These are phyloP conservation scores for Leishmania mexicana DNA, from an alignment of 208 protist species.

Conservation along the genomic window DNA sequence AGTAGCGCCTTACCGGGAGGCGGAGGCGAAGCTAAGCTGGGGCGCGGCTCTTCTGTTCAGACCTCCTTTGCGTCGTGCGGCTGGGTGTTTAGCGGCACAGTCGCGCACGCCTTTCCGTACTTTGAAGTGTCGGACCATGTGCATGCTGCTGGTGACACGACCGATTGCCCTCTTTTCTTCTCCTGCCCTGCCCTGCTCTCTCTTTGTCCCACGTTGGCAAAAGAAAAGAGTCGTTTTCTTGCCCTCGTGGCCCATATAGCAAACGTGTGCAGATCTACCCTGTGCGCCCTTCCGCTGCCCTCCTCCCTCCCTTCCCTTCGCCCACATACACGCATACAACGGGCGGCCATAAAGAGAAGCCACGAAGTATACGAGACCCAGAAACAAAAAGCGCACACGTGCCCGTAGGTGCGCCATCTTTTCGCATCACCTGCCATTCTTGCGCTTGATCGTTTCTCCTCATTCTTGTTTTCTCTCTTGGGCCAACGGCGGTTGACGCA, in stretches of 20 bases:
- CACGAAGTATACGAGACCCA: background rate
- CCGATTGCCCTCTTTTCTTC: background rate
- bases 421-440: background rate
- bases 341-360: background rate
- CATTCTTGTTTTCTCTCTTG: background rate
- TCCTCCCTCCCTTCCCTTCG: background rate
- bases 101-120: background rate
- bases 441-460: background rate
- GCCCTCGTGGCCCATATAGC: background rate
- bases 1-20: background rate
- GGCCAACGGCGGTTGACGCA: background rate
- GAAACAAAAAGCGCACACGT: background rate
- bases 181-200: background rate
- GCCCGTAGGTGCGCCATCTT: background rate
- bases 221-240: no score
- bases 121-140: background rate
- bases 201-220: background rate
- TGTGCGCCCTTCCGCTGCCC: background rate
- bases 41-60: background rate
- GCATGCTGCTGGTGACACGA: background rate
- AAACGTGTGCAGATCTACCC: background rate
- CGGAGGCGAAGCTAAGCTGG: background rate
- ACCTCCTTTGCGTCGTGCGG: background rate
- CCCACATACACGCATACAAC: background rate
- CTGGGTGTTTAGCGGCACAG: background rate